Evolutionary conservation across 129 eudicot genomes (phyloP), one percentile per base, ranked within the genome.

Genomic region (Flaveria ramosissima): DNA sequence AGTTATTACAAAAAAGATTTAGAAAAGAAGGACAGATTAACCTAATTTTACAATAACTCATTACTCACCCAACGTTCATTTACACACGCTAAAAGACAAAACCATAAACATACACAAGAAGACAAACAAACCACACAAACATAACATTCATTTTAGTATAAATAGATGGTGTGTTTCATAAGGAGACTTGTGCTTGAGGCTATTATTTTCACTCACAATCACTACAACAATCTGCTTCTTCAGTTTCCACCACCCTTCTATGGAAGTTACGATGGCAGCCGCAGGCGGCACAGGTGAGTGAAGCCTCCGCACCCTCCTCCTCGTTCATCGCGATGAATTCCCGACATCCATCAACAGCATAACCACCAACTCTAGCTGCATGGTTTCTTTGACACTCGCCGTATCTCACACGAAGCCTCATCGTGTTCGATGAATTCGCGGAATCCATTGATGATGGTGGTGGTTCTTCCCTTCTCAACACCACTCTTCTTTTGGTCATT

Each of bases 181-280:
- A 63, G 69, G 20, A 63, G 69, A 63, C 69, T 43, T 63, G 19
- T 27, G 46, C 12, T 42, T 79, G 39, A 48, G 42, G 70, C 63
- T 74, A 68, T 70, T 51, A 50, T 23, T 46, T 36, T 65, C 77
- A 80, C 77, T 67, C 80, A 80, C 86, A 83, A 48, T 78, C 74
- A 30, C 7, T 73, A 56, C 56, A 10, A 48, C 68, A 51, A 27
- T 57, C 80, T 16, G 60, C 88, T 83, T 89, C 92, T 86, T 92
- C 92, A 13, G 88, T 78, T 71, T 80, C 85, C 47, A 81, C 89
- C 77, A 83, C 84, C 85, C 97, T 80, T 57, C 89, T 59, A 81
- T 92, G 97, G 85, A 92, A 92, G 84, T 83, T 92, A 39, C 96
- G 83, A 88, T 92, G 97, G 86, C 97, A 92, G 45, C 96, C 91